Evolutionary conservation across 352 stramenopile species (phyloP), one percentile per base, ranked within the genome.

Genomic region (Globisporangium takayamanum): DNA sequence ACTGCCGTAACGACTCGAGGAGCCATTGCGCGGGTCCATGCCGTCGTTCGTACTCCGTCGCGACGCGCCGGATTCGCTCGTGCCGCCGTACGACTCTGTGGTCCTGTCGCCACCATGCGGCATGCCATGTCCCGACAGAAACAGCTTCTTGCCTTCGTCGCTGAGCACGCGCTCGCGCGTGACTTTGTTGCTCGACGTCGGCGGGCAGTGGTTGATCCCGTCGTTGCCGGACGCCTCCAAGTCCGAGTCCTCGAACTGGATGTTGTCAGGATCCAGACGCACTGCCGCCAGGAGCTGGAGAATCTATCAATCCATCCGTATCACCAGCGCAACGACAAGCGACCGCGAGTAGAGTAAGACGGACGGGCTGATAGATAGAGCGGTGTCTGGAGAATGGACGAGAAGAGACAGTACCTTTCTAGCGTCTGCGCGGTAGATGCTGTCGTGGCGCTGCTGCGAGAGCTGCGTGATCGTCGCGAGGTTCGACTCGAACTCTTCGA

Each of bases 61-160:
- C 53, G 49, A 64, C 30, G 51, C 46, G 11, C 63, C 62, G 7
- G 63, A 63, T 14, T 80, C 73, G 37, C 66, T 70, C 20, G 69
- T 25, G 7, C 18, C 20, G 6, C 59, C n/a, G 55, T 60, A 26
- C 62, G 69, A 46, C 62, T 67, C 1, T 71, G 33, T 78, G 22
- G 72, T 66, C 20, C 60, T 62, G 16, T 61, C 53, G n/a, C 49
- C 58, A 52, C 58, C 60, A 2, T 57, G 68, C 25, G 52, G 57
- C 51, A 69, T 65, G 36, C 69, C 64, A 53, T 95, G 71, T 14
- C 76, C 77, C 36, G 73, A 64, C 14, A 90, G 64, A 57, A 91
- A 92, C 3, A 94, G 59, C n/a, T 80, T 76, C 63, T 93, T 93
- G 61, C 85, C 85, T 78, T 95, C 86, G 33, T 90, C 78, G 51